phyloP scores from a whole-genome alignment of 495 filamentous ascomycete genomes.

The Umbilicaria muhlenbergii region DNA sequence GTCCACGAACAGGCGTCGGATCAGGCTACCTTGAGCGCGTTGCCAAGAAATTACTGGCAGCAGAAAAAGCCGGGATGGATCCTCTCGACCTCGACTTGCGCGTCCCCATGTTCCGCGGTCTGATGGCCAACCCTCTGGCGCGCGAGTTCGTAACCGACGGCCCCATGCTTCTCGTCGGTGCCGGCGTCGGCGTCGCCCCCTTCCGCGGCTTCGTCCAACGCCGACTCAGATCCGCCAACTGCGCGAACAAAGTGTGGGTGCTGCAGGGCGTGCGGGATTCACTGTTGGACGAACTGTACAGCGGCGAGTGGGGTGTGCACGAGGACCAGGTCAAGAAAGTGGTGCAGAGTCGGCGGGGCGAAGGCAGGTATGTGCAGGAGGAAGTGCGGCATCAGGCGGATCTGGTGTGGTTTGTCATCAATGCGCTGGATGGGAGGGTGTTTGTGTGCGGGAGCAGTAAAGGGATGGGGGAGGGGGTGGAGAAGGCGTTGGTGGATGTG shows the following conservation, averaged over 20 bases:
- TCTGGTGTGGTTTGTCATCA: constrained; percentile 92
- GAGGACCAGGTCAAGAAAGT: constrained; percentile 87
- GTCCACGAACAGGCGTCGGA: constrained; percentile 49
- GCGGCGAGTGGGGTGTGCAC: constrained; percentile 88
- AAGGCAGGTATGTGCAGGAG: constrained; percentile 73
- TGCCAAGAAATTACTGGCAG: constrained; percentile 50
- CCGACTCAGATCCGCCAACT: constrained; percentile 86
- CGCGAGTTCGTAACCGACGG: constrained; percentile 80
- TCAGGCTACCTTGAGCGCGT: constrained; percentile 78
- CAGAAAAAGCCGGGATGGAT: constrained; percentile 38
- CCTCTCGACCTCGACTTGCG: constrained; percentile 42
- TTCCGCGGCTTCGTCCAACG: constrained; percentile 97
- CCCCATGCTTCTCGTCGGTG: constrained; percentile 93
- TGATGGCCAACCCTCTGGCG: constrained; percentile 96
- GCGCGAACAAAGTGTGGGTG: constrained; percentile 98
- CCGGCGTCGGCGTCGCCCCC: constrained; percentile 89
- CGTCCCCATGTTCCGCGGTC: constrained; percentile 90
- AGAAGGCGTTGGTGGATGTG: constrained; percentile 64
- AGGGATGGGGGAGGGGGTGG: constrained; percentile 96
- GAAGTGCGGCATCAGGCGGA: constrained; percentile 79
- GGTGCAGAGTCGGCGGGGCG: constrained; percentile 67
- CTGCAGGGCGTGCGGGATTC: constrained; percentile 92
- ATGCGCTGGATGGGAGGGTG: constrained; percentile 78
- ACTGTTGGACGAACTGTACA: constrained; percentile 85
- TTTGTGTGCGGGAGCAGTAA: constrained; percentile 91